Percentiles rank a stretch among this genome's conserved stretches.
Evolutionary conservation across 768 basidiomycete genomes (phyloP).

Genomic region (Trametes coccinea): DNA sequence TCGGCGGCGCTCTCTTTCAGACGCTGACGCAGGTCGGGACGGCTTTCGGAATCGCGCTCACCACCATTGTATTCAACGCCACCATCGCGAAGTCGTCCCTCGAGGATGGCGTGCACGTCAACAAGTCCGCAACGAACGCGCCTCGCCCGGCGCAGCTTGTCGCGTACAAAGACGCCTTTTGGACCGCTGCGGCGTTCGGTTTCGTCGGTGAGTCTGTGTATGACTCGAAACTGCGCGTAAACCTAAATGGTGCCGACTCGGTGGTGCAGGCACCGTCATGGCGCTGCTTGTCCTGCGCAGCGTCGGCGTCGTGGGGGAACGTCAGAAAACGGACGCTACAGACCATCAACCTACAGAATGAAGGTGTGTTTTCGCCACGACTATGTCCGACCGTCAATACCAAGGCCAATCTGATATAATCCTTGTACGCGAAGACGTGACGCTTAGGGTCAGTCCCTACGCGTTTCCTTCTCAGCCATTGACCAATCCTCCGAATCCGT

Average conservation of each 20-base stretch:
- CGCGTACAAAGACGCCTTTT: conserved; percentile 65
- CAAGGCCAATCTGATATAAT: too few relatives aligned
- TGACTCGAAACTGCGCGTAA: not conserved
- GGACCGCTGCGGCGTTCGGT: conserved; percentile 64
- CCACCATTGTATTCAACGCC: conserved; percentile 69
- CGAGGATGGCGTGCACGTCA: conserved; percentile 34
- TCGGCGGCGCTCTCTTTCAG: conserved; percentile 75
- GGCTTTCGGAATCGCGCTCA: conserved; percentile 67
- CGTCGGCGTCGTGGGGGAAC: conserved; percentile 44
- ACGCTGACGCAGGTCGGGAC: conserved; percentile 77
- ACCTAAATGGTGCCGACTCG: not conserved
- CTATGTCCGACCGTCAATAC: too few relatives aligned
- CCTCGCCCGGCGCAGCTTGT: conserved; percentile 42
- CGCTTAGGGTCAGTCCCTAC: too few relatives aligned
- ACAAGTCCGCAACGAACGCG: conserved; percentile 32
- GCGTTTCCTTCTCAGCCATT: too few relatives aligned
- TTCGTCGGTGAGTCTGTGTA: conserved; percentile 46
- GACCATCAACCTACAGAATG: not conserved
- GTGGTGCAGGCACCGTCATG: conserved; percentile 29
- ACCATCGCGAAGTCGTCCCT: conserved; percentile 40
- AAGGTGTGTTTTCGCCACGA: too few relatives aligned
- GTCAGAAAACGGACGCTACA: not conserved
- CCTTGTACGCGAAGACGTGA: too few relatives aligned
- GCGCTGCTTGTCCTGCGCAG: conserved; percentile 40
- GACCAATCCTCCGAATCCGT: too few relatives aligned